Base-by-base conservation (phyloP, 106 monocot species). In the Dactylorhiza incarnata region DNA sequence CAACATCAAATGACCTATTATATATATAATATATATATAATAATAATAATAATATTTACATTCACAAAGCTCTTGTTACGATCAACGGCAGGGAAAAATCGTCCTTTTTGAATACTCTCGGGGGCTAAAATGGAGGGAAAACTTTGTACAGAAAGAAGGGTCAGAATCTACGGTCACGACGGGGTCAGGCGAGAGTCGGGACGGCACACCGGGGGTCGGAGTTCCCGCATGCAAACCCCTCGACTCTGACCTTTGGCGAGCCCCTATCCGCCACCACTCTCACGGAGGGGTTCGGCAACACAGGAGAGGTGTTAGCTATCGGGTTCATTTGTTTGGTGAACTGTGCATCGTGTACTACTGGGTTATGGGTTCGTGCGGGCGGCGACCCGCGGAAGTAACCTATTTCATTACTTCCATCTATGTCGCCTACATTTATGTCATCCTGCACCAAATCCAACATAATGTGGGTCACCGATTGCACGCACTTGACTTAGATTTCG, bases 331-430 rank as follows among this genome's bases (percentile, higher is more conserved):
- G 86, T 54, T 88, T 88, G 15, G 72, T 29, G 68, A 94, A 94
- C 77, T 87, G 71, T 19, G 77, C 75, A 77, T 94, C 94, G 5
- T 86, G 75, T 55, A 86, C 73, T 68, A 94, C 24, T 5, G 94
- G 94, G 66, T 94, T 94, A 74, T 76, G 80, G 3, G 81, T 78
- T 49, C 94, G 94, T n/a, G 85, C 84, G 67, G 94, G 94, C 48
- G 94, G 94, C 10, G 94, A 91, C 17, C 91, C 90, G 29, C 83
- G 87, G 51, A 86, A 85, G 78, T 81, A 91, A 25, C 81, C 86
- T 15, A 45, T 53, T 44, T 84, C 81, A 50, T 50, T 76, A 80
- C 70, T 73, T 13, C 73, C 45, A 48, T 83, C 88, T 2, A 48
- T 44, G 58, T 90, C 16, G 19, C 7, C 58, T 59, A 22, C 58